Conservation (phyloP, 2,329 filamentous ascomycete genomes). For the Penicillium sp. region DNA sequence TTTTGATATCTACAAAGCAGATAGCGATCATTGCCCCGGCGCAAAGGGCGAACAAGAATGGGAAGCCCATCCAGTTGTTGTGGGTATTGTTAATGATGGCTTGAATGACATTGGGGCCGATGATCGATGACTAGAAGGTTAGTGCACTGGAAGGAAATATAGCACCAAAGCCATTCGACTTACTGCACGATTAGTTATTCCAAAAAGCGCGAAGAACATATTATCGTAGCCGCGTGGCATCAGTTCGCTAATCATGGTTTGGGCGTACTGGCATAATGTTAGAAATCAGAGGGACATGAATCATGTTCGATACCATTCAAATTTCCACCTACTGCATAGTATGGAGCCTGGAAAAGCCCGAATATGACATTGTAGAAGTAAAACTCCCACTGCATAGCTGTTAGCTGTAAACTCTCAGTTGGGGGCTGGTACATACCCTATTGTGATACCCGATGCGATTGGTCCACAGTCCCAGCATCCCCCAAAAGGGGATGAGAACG, state of each 20-base stretch:
- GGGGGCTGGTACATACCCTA: slow-evolving; percentile 20
- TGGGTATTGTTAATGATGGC: slow-evolving; percentile 44
- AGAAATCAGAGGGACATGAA: background rate
- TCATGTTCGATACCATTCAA: background rate
- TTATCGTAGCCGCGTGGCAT: slow-evolving; percentile 46
- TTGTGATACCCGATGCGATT: slow-evolving; percentile 42
- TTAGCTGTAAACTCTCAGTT: slow-evolving; percentile 2
- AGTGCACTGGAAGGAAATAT: background rate
- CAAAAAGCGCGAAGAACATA: slow-evolving; percentile 47
- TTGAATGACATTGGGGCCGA: slow-evolving; percentile 45
- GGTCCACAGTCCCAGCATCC: slow-evolving; percentile 44
- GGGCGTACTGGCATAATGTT: slow-evolving; percentile 33
- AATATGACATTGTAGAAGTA: slow-evolving; percentile 46
- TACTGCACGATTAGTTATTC: slow-evolving; percentile 46
- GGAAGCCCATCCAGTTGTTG: slow-evolving; percentile 47
- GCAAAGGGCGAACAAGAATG: slow-evolving; percentile 43
- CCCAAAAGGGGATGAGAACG: slow-evolving; percentile 44
- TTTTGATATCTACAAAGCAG: slow-evolving; percentile 42
- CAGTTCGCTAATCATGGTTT: slow-evolving; percentile 47
- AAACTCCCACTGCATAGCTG: slow-evolving; percentile 37
- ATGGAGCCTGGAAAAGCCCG: slow-evolving; percentile 44
- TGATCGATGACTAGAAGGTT: slow-evolving; percentile 41
- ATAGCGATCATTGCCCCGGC: slow-evolving; percentile 39
- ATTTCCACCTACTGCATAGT: slow-evolving; percentile 36
- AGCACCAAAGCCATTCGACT: slow-evolving; percentile 10